phyloP scores from a whole-genome alignment of 768 basidiomycete species.

The Mycena metata region DNA sequence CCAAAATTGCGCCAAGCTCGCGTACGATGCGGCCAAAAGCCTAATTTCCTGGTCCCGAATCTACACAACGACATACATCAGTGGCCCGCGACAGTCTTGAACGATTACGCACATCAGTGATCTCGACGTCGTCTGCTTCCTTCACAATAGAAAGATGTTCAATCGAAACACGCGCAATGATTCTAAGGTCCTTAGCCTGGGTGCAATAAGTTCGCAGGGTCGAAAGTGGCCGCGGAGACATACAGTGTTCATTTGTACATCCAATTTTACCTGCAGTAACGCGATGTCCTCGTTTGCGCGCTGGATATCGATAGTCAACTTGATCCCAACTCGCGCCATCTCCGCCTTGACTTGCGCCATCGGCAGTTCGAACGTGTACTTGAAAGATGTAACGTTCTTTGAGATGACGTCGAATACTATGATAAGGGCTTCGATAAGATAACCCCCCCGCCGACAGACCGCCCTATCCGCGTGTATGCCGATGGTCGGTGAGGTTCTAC shows the following conservation, averaged over 20 bases:
- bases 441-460: no score
- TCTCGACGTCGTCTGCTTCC: not conserved
- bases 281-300: not conserved
- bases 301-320: not conserved
- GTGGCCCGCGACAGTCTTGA: not conserved
- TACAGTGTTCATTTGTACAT: not conserved
- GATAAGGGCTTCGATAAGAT: constrained; percentile 1
- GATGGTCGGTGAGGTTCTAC: no score
- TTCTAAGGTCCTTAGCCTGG: not conserved
- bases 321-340: not conserved
- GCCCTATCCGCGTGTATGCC: no score
- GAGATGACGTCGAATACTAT: not conserved
- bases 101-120: not conserved
- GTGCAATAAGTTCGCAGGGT: not conserved
- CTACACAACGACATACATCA: not conserved
- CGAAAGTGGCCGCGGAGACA: not conserved
- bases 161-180: not conserved
- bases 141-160: not conserved
- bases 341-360: no score
- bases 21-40: not conserved
- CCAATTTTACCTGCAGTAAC: not conserved
- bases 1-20: not conserved
- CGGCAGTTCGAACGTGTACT: not conserved
- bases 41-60: not conserved
- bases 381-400: not conserved